Evolutionary conservation across 2,329 filamentous ascomycete species (phyloP).

Genomic region (Fusarium coffeatum): DNA sequence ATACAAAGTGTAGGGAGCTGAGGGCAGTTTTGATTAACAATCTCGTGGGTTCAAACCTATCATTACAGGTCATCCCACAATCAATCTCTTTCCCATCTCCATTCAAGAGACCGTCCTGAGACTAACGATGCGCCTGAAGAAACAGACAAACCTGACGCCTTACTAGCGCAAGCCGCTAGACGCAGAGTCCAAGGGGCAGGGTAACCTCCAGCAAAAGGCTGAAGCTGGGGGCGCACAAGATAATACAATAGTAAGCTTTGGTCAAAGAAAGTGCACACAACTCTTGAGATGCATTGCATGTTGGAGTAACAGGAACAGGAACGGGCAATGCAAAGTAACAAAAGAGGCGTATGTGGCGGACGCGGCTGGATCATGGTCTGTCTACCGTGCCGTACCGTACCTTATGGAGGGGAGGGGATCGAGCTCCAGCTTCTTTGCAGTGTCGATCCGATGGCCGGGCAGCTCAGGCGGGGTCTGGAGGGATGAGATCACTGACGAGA

Average conservation of each 20-base stretch:
- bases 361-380: slow-evolving; percentile 18
- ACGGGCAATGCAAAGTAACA: slow-evolving; percentile 13
- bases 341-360: slow-evolving; percentile 43
- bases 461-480: slow-evolving; percentile 16
- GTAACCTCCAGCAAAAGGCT: not conserved
- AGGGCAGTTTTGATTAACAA: slow-evolving; percentile 12
- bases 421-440: slow-evolving; percentile 29
- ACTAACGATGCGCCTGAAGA: slow-evolving; percentile 37
- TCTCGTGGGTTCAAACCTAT: slow-evolving; percentile 11
- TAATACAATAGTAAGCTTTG: not conserved
- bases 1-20: not conserved
- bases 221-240: slow-evolving; percentile 9
- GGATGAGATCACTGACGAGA: slow-evolving; percentile 13
- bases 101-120: slow-evolving; percentile 24
- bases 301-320: slow-evolving; percentile 14
- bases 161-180: slow-evolving; percentile 29
- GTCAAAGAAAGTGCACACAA: slow-evolving; percentile 4
- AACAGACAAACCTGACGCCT: slow-evolving; percentile 9
- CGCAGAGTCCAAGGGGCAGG: slow-evolving; percentile 30
- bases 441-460: slow-evolving; percentile 39
- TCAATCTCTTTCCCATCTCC: slow-evolving; percentile 26
- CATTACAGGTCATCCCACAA: slow-evolving; percentile 19
- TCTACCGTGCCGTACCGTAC: not conserved
- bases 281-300: slow-evolving; percentile 16
- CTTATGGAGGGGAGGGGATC: not conserved